Evolutionary conservation across 176 grass and related monocot species (phyloP).

Genomic region (Bothriochloa decipiens): DNA sequence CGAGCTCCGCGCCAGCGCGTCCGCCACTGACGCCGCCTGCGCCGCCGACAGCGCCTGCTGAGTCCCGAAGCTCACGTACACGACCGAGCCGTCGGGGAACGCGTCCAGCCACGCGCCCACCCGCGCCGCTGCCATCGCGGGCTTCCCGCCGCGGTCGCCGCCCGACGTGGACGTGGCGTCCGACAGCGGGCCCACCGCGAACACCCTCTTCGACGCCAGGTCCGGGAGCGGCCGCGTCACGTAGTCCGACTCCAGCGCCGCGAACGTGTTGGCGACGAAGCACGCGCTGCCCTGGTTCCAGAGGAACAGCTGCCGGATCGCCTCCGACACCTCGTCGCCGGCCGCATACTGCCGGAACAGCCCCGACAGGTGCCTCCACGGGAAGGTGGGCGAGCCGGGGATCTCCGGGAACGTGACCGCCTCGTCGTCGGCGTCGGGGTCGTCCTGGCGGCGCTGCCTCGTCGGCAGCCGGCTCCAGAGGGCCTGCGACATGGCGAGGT

Average conservation of each 20-base stretch:
- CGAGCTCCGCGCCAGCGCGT: conserved; percentile 47
- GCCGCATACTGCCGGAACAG: conserved; percentile 45
- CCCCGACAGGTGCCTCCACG: conserved; percentile 44
- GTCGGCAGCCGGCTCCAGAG: conserved; percentile 38
- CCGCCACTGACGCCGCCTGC: conserved; percentile 46
- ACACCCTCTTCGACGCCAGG: conserved; percentile 40
- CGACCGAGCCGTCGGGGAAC: conserved; percentile 43
- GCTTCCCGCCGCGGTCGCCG: conserved; percentile 25
- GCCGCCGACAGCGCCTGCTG: conserved; percentile 31
- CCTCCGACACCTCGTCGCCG: conserved; percentile 55
- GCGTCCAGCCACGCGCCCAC: conserved; percentile 57
- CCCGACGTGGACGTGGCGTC: neutral
- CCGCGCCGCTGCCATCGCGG: neutral
- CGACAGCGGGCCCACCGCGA: conserved; percentile 58
- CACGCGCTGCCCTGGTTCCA: conserved; percentile 53
- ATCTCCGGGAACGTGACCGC: conserved; percentile 44
- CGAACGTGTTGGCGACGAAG: conserved; percentile 59
- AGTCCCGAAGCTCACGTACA: conserved; percentile 70
- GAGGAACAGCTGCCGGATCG: conserved; percentile 55
- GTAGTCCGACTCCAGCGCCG: conserved; percentile 48
- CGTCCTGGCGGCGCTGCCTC: neutral
- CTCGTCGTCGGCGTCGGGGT: neutral
- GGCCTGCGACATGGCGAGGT: conserved; percentile 37
- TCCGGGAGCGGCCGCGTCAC: conserved; percentile 50
- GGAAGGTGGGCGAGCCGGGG: conserved; percentile 33